Conservation (phyloP, 305 asterid species). For the Fraxinus platypoda region DNA sequence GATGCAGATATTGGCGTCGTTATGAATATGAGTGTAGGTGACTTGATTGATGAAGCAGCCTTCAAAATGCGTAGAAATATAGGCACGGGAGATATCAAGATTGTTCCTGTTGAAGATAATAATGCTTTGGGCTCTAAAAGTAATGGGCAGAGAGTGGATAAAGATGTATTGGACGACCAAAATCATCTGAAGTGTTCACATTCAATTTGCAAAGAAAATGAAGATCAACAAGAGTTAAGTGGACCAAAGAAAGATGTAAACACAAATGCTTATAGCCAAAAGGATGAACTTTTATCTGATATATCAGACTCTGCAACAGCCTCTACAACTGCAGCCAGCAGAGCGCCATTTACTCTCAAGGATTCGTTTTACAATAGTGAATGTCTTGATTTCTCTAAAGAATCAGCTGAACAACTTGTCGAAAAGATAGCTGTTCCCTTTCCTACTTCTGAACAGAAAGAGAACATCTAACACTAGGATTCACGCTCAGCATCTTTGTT, state of each 20-base stretch:
- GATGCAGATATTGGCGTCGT: constrained; percentile 22
- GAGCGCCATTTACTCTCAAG: constrained; percentile 46
- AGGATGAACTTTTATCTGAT: neutral
- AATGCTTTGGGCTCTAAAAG: constrained; percentile 14
- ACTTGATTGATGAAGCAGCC: constrained; percentile 25
- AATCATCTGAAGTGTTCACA: constrained; percentile 17
- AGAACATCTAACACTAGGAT: constrained; percentile 25
- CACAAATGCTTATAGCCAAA: constrained; percentile 6
- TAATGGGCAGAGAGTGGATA: constrained; percentile 18
- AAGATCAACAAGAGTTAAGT: constrained; percentile 17
- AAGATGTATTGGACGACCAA: constrained; percentile 16
- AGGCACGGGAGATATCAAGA: constrained; percentile 22
- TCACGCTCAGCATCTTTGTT: neutral
- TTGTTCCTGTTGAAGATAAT: constrained; percentile 24
- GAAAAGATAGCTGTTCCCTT: constrained; percentile 25
- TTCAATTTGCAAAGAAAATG: constrained; percentile 21
- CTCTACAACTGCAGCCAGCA: constrained; percentile 19
- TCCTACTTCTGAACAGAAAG: constrained; percentile 39
- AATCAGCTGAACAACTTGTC: constrained; percentile 20
- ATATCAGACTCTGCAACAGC: neutral
- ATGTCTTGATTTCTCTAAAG: constrained; percentile 26
- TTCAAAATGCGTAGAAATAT: constrained; percentile 9
- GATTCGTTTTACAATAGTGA: constrained; percentile 22
- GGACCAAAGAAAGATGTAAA: constrained; percentile 10
- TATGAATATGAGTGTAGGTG: constrained; percentile 24